These are phyloP conservation scores for Microascus cirrosus DNA, from an alignment of 2,329 filamentous ascomycete genomes.

Conservation along the genomic window DNA sequence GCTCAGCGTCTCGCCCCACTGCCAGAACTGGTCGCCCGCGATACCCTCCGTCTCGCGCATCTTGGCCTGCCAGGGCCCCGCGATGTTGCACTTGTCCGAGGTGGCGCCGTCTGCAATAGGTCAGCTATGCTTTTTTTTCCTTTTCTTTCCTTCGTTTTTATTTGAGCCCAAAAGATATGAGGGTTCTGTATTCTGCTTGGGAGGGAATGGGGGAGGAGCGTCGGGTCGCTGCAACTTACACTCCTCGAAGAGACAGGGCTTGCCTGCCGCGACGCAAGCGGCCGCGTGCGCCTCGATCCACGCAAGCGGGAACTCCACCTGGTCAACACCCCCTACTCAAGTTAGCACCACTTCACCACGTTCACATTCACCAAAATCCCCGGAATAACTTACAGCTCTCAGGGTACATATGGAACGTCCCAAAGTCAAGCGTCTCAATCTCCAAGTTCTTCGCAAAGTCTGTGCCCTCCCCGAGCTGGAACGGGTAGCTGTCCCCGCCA, in stretches of 20 bases:
- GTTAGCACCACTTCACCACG: neutral
- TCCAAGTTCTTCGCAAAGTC: conserved; percentile 39
- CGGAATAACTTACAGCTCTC: conserved; percentile 13
- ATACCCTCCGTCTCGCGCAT: conserved; percentile 18
- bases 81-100: conserved; percentile 22
- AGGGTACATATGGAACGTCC: conserved; percentile 19
- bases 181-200: neutral
- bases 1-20: conserved; percentile 27
- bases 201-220: neutral
- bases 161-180: neutral
- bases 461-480: conserved; percentile 34
- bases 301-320: conserved; percentile 6
- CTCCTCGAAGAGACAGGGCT: conserved; percentile 20
- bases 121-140: too few species aligned
- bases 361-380: neutral
- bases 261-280: conserved; percentile 14
- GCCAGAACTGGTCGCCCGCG: conserved; percentile 26
- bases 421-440: conserved; percentile 40
- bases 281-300: conserved; percentile 15
- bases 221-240: conserved; percentile 12
- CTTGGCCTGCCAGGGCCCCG: conserved; percentile 33
- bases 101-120: conserved; percentile 12
- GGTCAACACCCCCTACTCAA: conserved; percentile 1
- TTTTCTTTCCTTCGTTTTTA: neutral
- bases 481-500: conserved; percentile 41